Conservation (phyloP, 1,284 basidiomycete species). For the Ganoderma boninense region DNA sequence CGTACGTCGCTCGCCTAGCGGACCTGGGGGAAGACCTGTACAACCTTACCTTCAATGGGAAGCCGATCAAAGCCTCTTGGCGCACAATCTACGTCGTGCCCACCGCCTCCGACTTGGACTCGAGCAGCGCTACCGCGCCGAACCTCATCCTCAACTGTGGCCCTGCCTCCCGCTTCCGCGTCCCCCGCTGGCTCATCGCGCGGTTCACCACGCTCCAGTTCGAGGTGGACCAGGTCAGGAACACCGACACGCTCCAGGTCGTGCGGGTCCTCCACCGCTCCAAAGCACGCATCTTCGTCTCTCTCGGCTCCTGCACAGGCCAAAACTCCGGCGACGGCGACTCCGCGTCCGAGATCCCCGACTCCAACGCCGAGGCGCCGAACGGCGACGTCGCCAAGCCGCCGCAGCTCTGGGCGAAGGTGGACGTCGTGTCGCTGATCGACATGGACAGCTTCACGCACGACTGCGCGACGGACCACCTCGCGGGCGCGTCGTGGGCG, state of each 20-base stretch:
- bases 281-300: neutral
- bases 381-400: neutral
- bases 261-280: neutral
- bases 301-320: too few relatives aligned
- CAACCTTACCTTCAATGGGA: constrained; percentile 9
- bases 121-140: neutral
- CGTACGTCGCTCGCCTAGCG: neutral
- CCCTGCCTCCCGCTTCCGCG: neutral
- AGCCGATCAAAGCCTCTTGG: constrained; percentile 9
- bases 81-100: constrained; percentile 11
- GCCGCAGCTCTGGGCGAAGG: neutral
- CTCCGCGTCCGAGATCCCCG: too few relatives aligned
- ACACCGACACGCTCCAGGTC: neutral
- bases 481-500: neutral
- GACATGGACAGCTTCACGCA: neutral
- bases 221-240: neutral
- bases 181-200: neutral
- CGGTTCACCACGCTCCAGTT: neutral
- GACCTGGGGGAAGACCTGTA: constrained; percentile 4
- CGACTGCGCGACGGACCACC: neutral
- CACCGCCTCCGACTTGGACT: neutral
- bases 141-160: neutral
- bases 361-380: too few relatives aligned
- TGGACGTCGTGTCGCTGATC: neutral
- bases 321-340: too few relatives aligned